Conservation (phyloP, 306 rosid species). For the Prunus dulcis region DNA sequence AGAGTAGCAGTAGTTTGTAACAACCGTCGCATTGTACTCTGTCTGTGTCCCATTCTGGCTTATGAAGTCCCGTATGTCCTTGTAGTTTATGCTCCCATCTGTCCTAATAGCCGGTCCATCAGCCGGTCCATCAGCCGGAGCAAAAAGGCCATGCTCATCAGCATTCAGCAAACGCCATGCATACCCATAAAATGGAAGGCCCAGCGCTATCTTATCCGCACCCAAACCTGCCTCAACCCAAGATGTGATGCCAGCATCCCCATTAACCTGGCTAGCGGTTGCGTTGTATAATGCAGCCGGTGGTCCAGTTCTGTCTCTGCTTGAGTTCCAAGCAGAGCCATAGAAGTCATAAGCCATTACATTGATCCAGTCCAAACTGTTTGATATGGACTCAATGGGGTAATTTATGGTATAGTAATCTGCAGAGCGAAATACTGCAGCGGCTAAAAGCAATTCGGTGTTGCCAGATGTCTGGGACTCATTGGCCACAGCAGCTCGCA, state of each 20-base stretch:
- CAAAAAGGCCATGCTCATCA: conserved; percentile 18
- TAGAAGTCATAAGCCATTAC: conserved; percentile 41
- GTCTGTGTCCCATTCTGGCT: background rate
- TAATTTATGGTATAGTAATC: background rate
- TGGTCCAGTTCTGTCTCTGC: conserved; percentile 2
- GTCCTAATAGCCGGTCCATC: conserved; percentile 22
- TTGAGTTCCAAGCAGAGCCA: conserved; percentile 23
- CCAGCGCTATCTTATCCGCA: conserved; percentile 23
- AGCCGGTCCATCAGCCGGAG: conserved; percentile 35
- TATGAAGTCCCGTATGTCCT: conserved; percentile 13
- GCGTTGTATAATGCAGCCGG: conserved; percentile 26
- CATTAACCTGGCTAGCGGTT: background rate
- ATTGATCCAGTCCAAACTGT: conserved; percentile 40
- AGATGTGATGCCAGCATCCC: conserved; percentile 3
- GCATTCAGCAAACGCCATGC: conserved; percentile 23
- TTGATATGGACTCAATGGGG: conserved; percentile 16
- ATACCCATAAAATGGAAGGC: conserved; percentile 34
- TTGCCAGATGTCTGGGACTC: conserved; percentile 19
- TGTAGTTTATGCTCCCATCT: conserved; percentile 10
- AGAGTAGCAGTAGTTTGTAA: conserved; percentile 25
- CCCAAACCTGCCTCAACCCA: conserved; percentile 28
- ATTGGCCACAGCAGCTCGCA: conserved; percentile 26
- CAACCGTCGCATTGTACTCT: conserved; percentile 11
- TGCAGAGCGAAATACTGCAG: conserved; percentile 28
- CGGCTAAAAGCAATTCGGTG: conserved; percentile 18